A percentile compares a stretch with the other conserved stretches of the same genome.
These are phyloP conservation scores for Aureobasidium uvarum DNA, from an alignment of 2,329 filamentous ascomycete species.

Conservation along the genomic window DNA sequence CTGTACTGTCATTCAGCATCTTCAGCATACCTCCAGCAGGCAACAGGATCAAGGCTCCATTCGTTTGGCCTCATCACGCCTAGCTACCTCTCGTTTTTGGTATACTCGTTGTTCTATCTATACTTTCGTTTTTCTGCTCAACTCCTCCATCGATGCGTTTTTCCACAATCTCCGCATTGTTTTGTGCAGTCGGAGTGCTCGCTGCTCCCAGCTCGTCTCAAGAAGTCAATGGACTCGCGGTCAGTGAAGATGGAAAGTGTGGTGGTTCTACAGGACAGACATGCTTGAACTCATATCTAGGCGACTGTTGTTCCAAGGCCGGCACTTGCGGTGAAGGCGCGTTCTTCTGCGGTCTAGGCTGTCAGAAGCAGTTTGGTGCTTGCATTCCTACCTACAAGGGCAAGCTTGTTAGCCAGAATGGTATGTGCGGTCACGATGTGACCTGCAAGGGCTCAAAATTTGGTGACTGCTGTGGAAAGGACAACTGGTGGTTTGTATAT, in stretches of 20 bases:
- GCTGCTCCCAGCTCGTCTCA: constrained; percentile 14
- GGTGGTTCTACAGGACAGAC: constrained; percentile 13
- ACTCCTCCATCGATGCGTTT: background rate
- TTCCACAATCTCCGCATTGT: constrained; percentile 17
- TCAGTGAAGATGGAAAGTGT: constrained; percentile 20
- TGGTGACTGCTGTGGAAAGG: constrained; percentile 17
- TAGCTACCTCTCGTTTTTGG: background rate
- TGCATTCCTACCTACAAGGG: constrained; percentile 16
- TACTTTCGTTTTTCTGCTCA: background rate
- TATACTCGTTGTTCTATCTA: background rate
- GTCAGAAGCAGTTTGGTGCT: constrained; percentile 17
- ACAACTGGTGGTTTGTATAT: constrained; percentile 19
- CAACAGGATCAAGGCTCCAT: constrained; percentile 12
- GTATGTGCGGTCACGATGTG: constrained; percentile 17
- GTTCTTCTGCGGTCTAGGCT: constrained; percentile 21
- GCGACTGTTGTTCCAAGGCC: constrained; percentile 13
- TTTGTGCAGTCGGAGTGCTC: constrained; percentile 22
- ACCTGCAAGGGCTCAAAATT: constrained; percentile 22
- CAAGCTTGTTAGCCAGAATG: constrained; percentile 15
- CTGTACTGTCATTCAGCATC: background rate
- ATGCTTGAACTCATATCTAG: constrained; percentile 23
- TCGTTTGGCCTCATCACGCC: constrained; percentile 7
- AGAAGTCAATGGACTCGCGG: background rate
- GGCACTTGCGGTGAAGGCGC: constrained; percentile 13
- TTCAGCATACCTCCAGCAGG: constrained; percentile 4